Conservation (phyloP, 768 basidiomycete genomes). For the Roridomyces roridus region DNA sequence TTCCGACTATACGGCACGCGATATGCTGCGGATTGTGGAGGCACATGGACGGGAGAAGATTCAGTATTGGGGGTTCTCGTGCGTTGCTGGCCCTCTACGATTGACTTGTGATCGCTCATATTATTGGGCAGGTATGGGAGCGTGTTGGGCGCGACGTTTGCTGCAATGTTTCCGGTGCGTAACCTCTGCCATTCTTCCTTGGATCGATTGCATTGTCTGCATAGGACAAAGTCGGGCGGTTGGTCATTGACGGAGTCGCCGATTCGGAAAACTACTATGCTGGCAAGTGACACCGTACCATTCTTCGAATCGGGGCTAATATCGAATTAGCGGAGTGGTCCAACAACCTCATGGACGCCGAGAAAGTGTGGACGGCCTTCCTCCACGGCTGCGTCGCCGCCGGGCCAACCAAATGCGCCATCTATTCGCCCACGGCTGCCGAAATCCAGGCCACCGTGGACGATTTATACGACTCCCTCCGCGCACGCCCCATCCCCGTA, state of each 20-base stretch:
- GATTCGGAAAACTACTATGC: constrained; percentile 19
- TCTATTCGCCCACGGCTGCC: constrained; percentile 42
- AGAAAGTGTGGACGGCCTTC: no score
- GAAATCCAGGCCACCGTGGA: constrained; percentile 43
- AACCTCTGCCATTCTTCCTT: constrained; percentile 9
- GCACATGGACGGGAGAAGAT: constrained; percentile 20
- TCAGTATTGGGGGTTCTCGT: constrained; percentile 26
- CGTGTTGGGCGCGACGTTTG: constrained; percentile 24
- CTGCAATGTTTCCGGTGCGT: no score
- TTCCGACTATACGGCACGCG: constrained; percentile 23
- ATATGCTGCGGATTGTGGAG: constrained; percentile 24
- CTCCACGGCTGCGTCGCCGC: constrained; percentile 42
- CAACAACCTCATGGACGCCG: constrained; percentile 33
- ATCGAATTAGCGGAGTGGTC: constrained; percentile 11
- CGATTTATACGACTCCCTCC: constrained; percentile 36
- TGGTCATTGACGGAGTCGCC: constrained; percentile 22
- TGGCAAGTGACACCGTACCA: neutral
- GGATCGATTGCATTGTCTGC: neutral
- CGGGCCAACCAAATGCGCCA: constrained; percentile 42
- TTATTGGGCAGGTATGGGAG: constrained; percentile 21
- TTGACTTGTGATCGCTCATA: neutral
- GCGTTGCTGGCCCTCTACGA: neutral
- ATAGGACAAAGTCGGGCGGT: constrained; percentile 21
- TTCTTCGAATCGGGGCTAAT: neutral
- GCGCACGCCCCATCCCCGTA: no score